phyloP scores from a whole-genome alignment of 2,329 filamentous ascomycete species.

The Orbilia javanica region DNA sequence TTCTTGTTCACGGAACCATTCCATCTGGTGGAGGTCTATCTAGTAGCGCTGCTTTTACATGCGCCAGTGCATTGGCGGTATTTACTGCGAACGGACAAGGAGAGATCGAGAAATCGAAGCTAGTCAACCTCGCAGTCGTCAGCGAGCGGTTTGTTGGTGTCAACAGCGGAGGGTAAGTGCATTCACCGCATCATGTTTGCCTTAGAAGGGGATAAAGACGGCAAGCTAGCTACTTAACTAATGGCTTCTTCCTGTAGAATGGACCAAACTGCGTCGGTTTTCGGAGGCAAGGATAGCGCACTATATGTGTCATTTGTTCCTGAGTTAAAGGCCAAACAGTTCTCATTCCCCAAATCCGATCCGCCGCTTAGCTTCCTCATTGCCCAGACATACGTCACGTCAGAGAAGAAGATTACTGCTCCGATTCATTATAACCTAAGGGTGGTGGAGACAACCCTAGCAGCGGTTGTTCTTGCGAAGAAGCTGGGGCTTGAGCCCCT shows the following conservation, averaged over 20 bases:
- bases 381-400: conserved; percentile 91
- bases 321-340: conserved; percentile 78
- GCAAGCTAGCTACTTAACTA: background rate
- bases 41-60: conserved; percentile 94
- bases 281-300: conserved; percentile 85
- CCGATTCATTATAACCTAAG: conserved; percentile 96
- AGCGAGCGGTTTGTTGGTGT: conserved; percentile 95
- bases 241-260: conserved; percentile 72
- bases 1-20: conserved; percentile 91
- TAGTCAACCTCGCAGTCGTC: conserved; percentile 92
- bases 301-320: conserved; percentile 92
- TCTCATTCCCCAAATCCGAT: conserved; percentile 83
- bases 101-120: conserved; percentile 86
- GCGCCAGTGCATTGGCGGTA: conserved; percentile 86
- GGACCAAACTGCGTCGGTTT: conserved; percentile 97
- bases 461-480: conserved; percentile 77
- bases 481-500: conserved; percentile 73
- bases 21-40: conserved; percentile 92
- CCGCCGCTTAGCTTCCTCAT: conserved; percentile 92
- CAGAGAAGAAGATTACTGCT: conserved; percentile 93
- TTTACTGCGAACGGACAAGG: conserved; percentile 85
- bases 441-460: conserved; percentile 93
- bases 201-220: background rate
- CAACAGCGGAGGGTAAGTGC: conserved; percentile 86
- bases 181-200: conserved; percentile 14